Conservation (phyloP, 306 rosid species). For the Quercus bicolor region DNA sequence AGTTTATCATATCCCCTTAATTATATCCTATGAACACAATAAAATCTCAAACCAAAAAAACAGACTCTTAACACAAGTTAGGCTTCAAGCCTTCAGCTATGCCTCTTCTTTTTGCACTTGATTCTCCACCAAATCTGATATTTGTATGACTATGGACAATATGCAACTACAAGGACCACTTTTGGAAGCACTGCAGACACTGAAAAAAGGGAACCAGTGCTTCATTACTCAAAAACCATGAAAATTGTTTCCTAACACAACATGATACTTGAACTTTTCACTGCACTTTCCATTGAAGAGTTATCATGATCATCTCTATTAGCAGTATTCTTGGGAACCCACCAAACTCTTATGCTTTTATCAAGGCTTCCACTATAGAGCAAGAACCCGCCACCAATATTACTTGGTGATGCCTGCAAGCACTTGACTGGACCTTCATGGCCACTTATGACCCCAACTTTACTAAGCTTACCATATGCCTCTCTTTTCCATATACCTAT, state of each 20-base stretch:
- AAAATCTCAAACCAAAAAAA: slow-evolving; percentile 25
- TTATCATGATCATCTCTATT: slow-evolving; percentile 21
- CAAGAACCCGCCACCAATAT: slow-evolving; percentile 73
- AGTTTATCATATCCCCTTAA: slow-evolving; percentile 14
- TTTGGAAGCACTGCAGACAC: slow-evolving; percentile 40
- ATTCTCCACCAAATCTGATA: slow-evolving; percentile 1
- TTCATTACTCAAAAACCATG: slow-evolving; percentile 11
- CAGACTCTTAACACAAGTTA: slow-evolving; percentile 1
- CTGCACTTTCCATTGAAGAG: slow-evolving; percentile 1
- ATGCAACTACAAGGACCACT: slow-evolving; percentile 17
- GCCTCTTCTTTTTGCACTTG: slow-evolving; percentile 8
- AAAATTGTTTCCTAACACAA: slow-evolving; percentile 15
- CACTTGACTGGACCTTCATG: slow-evolving; percentile 96
- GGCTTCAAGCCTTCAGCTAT: slow-evolving; percentile 30
- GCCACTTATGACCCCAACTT: slow-evolving; percentile 58
- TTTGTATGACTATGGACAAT: slow-evolving; percentile 20
- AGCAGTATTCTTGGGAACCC: slow-evolving; percentile 61
- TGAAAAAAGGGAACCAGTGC: slow-evolving; percentile 36
- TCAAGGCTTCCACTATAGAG: slow-evolving; percentile 93
- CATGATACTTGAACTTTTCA: slow-evolving; percentile 20
- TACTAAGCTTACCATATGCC: slow-evolving; percentile 60
- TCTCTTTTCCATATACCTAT: slow-evolving; percentile 83
- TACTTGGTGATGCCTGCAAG: slow-evolving; percentile 59
- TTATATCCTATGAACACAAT: slow-evolving; percentile 22
- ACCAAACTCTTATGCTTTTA: slow-evolving; percentile 88